Evolutionary conservation across 31 red algal genomes (phyloP), one percentile per base, ranked within the genome.

Genomic region (Bonnemaisonia californica): DNA sequence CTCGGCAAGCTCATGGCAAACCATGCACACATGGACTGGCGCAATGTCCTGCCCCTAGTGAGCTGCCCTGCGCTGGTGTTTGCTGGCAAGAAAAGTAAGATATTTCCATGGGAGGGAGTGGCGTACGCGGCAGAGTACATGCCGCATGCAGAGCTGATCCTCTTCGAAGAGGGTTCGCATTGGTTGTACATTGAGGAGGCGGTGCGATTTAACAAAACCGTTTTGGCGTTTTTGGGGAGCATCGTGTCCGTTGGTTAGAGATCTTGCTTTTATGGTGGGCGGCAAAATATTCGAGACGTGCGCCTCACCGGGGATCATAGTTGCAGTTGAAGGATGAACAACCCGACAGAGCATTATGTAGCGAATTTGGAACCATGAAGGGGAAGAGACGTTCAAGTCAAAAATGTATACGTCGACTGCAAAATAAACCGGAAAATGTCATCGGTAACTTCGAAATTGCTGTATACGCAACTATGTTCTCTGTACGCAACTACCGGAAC

Each of bases 111-210:
- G 78, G 69, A 90, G 33, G 87, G 87, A 3, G 69, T 83, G 45
- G 60, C 39, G 28, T 63, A 65, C 45, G 69, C 42, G 47, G 70
- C 78, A 23, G 67, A 89, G 2, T 28, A 69, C 21, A 89, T 89
- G 85, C 85, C 75, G 65, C 74, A 89, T 24, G 85, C 85, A 23
- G 48, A 69, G 22, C 59, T 73, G 45, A 59, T 89, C 24, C 39
- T 39, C 38, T 89, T 89, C 41, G 74, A 74, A 48, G 71, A 77
- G 4, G 76, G 68, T 23, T 55, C 57, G 19, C 85, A 89, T 55
- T 61, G 42, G 47, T 71, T 89, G 67, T 89, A 89, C 36, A 79
- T 79, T 73, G 85, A 89, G 76, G 85, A 89, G 76, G 66, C 85
- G 29, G 22, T 74, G 23, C 71, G 74, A 18, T 89, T 89, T 31